Evolutionary conservation across 805 yeast genomes (phyloP).

Genomic region (Wickerhamomyces subpelliculosus): DNA sequence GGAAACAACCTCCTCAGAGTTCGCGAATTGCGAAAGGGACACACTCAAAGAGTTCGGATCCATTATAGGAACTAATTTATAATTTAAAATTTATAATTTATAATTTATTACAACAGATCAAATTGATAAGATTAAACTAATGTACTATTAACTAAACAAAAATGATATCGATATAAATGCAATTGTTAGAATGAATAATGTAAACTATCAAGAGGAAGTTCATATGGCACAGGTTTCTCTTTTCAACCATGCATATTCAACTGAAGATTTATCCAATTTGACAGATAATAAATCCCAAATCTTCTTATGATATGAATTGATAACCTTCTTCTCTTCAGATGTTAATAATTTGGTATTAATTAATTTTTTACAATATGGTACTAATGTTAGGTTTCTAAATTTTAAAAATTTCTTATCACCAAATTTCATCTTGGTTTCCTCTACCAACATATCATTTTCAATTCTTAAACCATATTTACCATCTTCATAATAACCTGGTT

Average conservation of each 20-base stretch:
- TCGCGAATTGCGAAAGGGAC: no score
- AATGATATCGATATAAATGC: no score
- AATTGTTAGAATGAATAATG: neutral
- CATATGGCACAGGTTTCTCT: constrained; percentile 37
- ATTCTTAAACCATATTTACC: constrained; percentile 87
- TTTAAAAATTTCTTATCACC: constrained; percentile 53
- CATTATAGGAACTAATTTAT: no score
- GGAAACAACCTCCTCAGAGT: no score
- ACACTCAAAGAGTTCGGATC: no score
- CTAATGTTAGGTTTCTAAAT: constrained; percentile 79
- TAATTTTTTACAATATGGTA: constrained; percentile 76
- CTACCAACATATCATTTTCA: constrained; percentile 72
- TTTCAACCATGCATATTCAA: constrained; percentile 64
- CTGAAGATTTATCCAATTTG: constrained; percentile 47
- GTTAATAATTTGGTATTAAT: constrained; percentile 56
- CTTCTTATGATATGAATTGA: constrained; percentile 57
- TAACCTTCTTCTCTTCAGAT: constrained; percentile 55
- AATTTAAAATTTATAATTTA: no score
- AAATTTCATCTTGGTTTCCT: constrained; percentile 35
- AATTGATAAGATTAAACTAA: no score
- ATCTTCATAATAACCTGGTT: constrained; percentile 90
- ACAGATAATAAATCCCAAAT: constrained; percentile 48
- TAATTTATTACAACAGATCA: no score
- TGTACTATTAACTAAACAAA: no score
- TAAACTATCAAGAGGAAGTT: neutral